phyloP scores from a whole-genome alignment of 192 early-diverging fungal genomes.

The Coemansia sp. region DNA sequence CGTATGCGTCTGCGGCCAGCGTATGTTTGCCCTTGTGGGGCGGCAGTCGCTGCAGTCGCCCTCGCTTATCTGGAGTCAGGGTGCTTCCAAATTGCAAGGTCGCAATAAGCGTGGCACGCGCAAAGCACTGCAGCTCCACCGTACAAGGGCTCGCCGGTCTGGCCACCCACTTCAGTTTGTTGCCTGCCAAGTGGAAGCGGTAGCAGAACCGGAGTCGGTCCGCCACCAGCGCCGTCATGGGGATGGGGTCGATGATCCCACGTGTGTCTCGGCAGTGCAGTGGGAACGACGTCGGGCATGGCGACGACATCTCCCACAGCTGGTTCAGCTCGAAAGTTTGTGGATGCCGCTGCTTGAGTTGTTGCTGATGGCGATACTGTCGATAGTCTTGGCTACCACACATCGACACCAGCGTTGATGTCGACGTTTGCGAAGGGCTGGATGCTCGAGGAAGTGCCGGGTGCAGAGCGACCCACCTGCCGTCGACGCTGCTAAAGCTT shows the following conservation, averaged over 20 bases:
- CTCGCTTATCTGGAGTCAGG: not conserved
- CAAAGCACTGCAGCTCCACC: slow-evolving; percentile 42
- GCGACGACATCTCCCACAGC: slow-evolving; percentile 55
- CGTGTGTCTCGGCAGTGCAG: slow-evolving; percentile 55
- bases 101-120: slow-evolving; percentile 37
- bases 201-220: slow-evolving; percentile 56
- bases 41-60: not conserved
- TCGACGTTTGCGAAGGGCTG: not conserved
- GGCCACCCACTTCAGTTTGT: slow-evolving; percentile 47
- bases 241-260: slow-evolving; percentile 43
- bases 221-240: slow-evolving; percentile 43
- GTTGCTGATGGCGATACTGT: not conserved
- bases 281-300: slow-evolving; percentile 32
- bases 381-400: not conserved
- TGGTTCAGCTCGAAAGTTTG: slow-evolving; percentile 10
- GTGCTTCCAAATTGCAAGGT: slow-evolving; percentile 14
- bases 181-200: slow-evolving; percentile 44
- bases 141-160: slow-evolving; percentile 1
- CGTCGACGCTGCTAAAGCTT: not conserved
- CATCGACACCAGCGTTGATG: not conserved
- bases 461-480: not conserved
- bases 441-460: not conserved
- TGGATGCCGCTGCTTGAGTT: slow-evolving; percentile 5
- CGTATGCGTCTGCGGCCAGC: not conserved
- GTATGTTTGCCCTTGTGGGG: not conserved